Base-by-base conservation (phyloP, 345 rosid genomes). In the Heritiera fomes region DNA sequence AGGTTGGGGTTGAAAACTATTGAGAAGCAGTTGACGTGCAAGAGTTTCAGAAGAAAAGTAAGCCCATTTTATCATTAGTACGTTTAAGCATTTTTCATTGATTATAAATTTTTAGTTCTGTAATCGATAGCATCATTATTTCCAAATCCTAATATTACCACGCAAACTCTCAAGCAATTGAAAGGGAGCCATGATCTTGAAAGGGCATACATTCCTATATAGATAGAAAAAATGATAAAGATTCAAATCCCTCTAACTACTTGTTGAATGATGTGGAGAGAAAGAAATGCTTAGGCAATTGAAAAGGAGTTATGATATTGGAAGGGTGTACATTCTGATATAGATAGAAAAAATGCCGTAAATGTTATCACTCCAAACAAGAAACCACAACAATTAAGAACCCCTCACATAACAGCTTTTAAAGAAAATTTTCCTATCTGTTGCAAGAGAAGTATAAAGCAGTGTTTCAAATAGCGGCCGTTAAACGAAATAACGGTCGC, bases 241-340 rank as follows among this genome's bases (percentile, higher is more conserved):
- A 69, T 46, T 69, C 38, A 46, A 69, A 69, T 46, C 55, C 55
- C 50, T n/a, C 52, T 67, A 67, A 43, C 52, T 41, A 67, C 1
- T 18, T 9, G 5, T 67, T 67, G 30, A n/a, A 43, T 67, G 71
- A 12, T 5, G 15, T 11, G 15, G 71, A 43, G 32, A 2, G 52
- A 43, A n/a, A 67, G 71, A 7, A 55, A n/a, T n/a, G 3, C 7
- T 9, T 50, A 66, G 15, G 15, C 38, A 18, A 9, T 2, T n/a
- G 50, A 41, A 66, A 12, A 46, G 50, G 12, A 46, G 50, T 46
- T 46, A 8, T 46, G 50, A 46, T 46, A 1, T 46, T 46, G 12
- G 50, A 46, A 46, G 50, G 50, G 50, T 46, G 50, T 46, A 46
- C 50, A 46, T 46, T 46, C 12, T 8, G 1, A 2, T 46, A 46